These are phyloP conservation scores for Parietichytrium sp. DNA, from an alignment of 108 stramenopile species.

Conservation along the genomic window DNA sequence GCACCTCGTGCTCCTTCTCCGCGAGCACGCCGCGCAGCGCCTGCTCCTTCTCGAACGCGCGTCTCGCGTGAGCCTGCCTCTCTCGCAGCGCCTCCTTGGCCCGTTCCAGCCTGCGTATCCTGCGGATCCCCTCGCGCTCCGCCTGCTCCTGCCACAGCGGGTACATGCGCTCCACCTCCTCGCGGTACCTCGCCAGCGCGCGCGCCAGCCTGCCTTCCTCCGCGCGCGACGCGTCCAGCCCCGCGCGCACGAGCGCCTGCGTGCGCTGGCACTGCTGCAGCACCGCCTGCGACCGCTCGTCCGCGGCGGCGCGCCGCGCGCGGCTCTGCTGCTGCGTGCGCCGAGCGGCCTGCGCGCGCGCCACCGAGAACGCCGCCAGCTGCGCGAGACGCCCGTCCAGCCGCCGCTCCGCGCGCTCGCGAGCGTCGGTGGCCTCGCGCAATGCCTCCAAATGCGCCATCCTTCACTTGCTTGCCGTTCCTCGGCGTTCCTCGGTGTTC, in stretches of 20 bases:
- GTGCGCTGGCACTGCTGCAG: not conserved
- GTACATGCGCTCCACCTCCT: not conserved
- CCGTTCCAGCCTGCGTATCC: conserved; percentile 6
- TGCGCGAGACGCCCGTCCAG: conserved; percentile 18
- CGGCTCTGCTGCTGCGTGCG: not conserved
- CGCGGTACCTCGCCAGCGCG: not conserved
- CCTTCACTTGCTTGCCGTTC: no score
- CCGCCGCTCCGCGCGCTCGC: not conserved
- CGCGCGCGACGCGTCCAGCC: not conserved
- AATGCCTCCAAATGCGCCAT: no score
- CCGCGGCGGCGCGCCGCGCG: not conserved
- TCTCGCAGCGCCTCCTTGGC: not conserved
- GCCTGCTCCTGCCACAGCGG: not conserved
- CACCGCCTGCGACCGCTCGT: not conserved
- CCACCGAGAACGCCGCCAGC: not conserved
- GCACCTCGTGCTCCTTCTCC: conserved; percentile 33
- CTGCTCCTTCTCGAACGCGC: conserved; percentile 31
- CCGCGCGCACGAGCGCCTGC: not conserved
- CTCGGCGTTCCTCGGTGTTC: no score
- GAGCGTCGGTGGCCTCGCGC: no score
- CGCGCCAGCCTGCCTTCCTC: not conserved
- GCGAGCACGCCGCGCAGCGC: not conserved
- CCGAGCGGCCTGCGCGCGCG: not conserved
- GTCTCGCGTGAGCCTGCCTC: not conserved
- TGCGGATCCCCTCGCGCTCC: not conserved